Evolutionary conservation across 192 early-diverging fungal species (phyloP).

Genomic region (Umbelopsis ramanniana): DNA sequence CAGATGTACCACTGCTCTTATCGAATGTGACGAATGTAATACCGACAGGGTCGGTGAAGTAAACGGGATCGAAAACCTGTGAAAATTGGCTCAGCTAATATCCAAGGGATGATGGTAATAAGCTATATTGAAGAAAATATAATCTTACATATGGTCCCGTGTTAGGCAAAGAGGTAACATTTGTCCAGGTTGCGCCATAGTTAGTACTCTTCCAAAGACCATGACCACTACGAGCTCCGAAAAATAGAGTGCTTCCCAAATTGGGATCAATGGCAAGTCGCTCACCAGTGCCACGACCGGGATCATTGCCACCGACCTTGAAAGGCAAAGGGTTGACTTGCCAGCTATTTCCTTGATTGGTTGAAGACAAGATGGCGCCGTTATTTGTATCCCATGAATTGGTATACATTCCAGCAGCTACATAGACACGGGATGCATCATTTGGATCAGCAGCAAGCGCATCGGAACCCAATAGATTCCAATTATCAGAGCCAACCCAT

Average conservation of each 20-base stretch:
- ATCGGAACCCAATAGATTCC: neutral
- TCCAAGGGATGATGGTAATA: neutral
- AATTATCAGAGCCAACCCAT: neutral
- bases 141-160: neutral
- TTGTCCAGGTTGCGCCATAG: neutral
- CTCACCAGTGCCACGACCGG: neutral
- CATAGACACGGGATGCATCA: constrained; percentile 1
- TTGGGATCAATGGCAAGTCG: neutral
- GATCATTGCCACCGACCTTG: neutral
- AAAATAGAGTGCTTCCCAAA: constrained; percentile 2
- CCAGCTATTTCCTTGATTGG: neutral
- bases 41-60: neutral
- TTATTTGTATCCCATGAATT: constrained; percentile 1
- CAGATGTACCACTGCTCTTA: neutral
- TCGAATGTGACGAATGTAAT: neutral
- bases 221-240: constrained; percentile 4
- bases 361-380: neutral
- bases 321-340: neutral
- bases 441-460: neutral
- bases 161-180: neutral
- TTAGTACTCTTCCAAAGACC: constrained; percentile 2
- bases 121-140: neutral
- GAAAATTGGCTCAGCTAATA: neutral
- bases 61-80: neutral
- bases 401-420: constrained; percentile 5